Conservation (phyloP, 805 yeast genomes). For the Metschnikowia gelsemii region DNA sequence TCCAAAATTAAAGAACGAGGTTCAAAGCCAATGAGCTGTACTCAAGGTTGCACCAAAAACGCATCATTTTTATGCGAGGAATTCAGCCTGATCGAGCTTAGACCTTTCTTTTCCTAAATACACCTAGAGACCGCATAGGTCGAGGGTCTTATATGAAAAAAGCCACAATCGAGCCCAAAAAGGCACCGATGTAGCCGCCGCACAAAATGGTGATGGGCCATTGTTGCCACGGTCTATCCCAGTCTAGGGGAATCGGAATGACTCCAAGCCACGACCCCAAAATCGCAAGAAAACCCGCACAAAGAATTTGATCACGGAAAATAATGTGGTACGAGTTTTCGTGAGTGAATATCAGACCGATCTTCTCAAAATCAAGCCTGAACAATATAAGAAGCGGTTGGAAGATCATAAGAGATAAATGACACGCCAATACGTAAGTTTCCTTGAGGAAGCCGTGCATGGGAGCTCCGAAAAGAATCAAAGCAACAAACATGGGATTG, state of each 20-base stretch:
- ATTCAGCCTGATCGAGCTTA: not conserved
- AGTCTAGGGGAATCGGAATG: slow-evolving; percentile 89
- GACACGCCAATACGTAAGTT: slow-evolving; percentile 61
- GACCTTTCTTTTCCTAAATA: too few relatives aligned
- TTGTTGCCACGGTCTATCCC: slow-evolving; percentile 97
- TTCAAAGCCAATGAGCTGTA: too few relatives aligned
- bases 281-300: slow-evolving; percentile 27
- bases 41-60: too few relatives aligned
- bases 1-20: too few relatives aligned
- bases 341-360: slow-evolving; percentile 23
- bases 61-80: not conserved
- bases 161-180: slow-evolving; percentile 45
- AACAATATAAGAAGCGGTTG: slow-evolving; percentile 63
- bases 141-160: slow-evolving; percentile 3
- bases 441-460: slow-evolving; percentile 49
- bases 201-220: slow-evolving; percentile 89
- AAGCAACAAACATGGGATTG: slow-evolving; percentile 35
- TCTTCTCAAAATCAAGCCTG: slow-evolving; percentile 48
- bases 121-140: too few relatives aligned
- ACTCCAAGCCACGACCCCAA: slow-evolving; percentile 93
- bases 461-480: slow-evolving; percentile 82
- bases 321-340: slow-evolving; percentile 31
- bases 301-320: slow-evolving; percentile 28
- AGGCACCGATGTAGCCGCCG: slow-evolving; percentile 76
- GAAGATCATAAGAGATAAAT: slow-evolving; percentile 56